Evolutionary conservation across 1,284 basidiomycete genomes (phyloP).

Genomic region (Austroboletus niveus): DNA sequence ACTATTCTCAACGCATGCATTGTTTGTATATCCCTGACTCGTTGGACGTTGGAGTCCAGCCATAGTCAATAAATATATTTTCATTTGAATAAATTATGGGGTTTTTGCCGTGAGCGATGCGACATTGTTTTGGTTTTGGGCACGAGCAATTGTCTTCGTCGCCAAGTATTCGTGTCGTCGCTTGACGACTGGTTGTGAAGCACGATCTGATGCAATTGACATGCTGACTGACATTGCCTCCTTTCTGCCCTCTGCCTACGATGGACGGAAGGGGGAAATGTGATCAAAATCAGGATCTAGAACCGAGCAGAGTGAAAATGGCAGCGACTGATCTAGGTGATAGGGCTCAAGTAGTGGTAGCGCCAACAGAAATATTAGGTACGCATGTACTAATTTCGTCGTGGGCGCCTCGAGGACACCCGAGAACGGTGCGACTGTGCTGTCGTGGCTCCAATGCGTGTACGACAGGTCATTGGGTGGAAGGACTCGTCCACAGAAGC

Average conservation of each 20-base stretch:
- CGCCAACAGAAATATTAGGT: not conserved
- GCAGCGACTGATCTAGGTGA: not conserved
- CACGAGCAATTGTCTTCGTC: too few species aligned
- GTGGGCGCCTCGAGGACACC: not conserved
- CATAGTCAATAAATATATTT: too few species aligned
- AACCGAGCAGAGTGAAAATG: not conserved
- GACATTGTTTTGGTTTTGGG: too few species aligned
- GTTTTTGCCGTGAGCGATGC: too few species aligned
- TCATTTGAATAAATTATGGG: too few species aligned
- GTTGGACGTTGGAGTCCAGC: too few species aligned
- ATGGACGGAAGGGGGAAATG: constrained; percentile 22
- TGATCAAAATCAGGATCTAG: not conserved
- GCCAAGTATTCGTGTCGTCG: too few species aligned
- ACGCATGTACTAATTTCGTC: not conserved
- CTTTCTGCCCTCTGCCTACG: constrained; percentile 25
- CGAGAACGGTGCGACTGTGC: not conserved
- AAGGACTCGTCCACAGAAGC: not conserved
- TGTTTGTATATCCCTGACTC: constrained; percentile 1
- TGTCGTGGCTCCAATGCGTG: not conserved
- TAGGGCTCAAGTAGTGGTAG: not conserved
- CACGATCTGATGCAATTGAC: too few species aligned
- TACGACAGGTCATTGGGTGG: not conserved
- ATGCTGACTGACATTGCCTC: constrained; percentile 5
- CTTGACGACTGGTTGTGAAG: not conserved
- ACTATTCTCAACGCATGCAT: not conserved